Conservation (phyloP, 257 asterid species). For the Pogostemon cablin region DNA sequence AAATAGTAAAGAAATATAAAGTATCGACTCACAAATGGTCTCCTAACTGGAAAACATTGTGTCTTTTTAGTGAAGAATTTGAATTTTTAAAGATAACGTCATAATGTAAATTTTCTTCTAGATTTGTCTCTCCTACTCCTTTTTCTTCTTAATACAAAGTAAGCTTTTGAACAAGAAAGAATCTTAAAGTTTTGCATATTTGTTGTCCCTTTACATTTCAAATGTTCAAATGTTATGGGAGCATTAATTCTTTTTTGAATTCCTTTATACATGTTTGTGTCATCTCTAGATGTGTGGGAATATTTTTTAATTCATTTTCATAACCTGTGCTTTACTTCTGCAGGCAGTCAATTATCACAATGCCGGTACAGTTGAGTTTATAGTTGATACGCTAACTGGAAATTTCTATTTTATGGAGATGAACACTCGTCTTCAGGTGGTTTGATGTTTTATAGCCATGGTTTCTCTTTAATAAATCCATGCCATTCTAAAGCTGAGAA, state of each 20-base stretch:
- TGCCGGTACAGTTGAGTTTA: constrained; percentile 98
- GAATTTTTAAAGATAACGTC: constrained; percentile 22
- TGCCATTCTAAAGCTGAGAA: constrained; percentile 32
- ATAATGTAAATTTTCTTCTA: not conserved
- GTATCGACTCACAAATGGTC: constrained; percentile 3
- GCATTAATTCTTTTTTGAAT: not conserved
- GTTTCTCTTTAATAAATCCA: constrained; percentile 25
- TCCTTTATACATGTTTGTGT: constrained; percentile 10
- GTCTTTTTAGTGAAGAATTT: constrained; percentile 15
- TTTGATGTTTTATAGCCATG: constrained; percentile 32
- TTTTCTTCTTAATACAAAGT: not conserved
- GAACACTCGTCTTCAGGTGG: constrained; percentile 99
- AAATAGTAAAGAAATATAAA: not conserved
- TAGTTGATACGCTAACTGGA: constrained; percentile 86
- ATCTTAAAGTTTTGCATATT: not conserved
- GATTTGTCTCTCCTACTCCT: not conserved
- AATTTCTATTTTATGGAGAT: constrained; percentile 98
- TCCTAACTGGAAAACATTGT: not conserved
- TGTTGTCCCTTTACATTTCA: not conserved
- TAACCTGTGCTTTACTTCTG: constrained; percentile 33
- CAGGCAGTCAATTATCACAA: constrained; percentile 91
- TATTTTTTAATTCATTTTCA: constrained; percentile 14
- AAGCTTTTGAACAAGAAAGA: not conserved
- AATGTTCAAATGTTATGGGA: constrained; percentile 10
- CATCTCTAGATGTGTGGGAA: not conserved